These are phyloP conservation scores for Ballota nigra DNA, from an alignment of 257 asterid genomes.

Conservation along the genomic window DNA sequence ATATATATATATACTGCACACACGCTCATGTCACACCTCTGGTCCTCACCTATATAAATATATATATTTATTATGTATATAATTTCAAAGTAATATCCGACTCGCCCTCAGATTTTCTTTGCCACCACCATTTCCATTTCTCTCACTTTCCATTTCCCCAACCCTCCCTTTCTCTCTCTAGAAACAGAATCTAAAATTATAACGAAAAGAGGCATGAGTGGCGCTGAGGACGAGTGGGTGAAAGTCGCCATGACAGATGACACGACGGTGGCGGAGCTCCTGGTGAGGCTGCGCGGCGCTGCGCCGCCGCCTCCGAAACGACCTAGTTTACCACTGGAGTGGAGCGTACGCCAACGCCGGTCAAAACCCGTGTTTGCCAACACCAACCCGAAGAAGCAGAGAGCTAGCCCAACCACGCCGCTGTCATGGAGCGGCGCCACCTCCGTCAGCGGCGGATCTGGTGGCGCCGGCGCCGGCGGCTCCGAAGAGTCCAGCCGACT, in stretches of 20 bases:
- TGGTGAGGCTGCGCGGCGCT: conserved; percentile 33
- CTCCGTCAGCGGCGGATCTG: conserved; percentile 51
- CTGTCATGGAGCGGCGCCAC: conserved; percentile 74
- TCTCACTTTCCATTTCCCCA: conserved; percentile 11
- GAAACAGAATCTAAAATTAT: background rate
- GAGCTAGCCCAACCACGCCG: conserved; percentile 72
- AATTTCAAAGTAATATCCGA: conserved; percentile 7
- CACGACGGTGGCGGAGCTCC: conserved; percentile 62
- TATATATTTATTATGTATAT: conserved; percentile 10
- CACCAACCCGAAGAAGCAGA: conserved; percentile 27
- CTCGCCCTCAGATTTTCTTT: conserved; percentile 45
- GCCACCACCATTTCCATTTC: conserved; percentile 48
- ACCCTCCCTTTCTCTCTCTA: conserved; percentile 18
- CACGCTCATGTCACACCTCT: conserved; percentile 45
- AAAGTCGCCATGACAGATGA: conserved; percentile 56
- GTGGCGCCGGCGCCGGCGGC: conserved; percentile 35
- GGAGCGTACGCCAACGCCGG: conserved; percentile 79
- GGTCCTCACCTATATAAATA: conserved; percentile 33
- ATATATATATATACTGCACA: background rate
- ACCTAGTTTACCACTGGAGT: conserved; percentile 36
- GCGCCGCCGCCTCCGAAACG: conserved; percentile 13
- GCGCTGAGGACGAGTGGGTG: conserved; percentile 53
- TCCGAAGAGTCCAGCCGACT: conserved; percentile 50
- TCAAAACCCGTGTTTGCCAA: conserved; percentile 34
- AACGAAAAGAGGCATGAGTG: conserved; percentile 33